Evolutionary conservation across 2,329 filamentous ascomycete species (phyloP).

Genomic region (Xylariaceae sp.): DNA sequence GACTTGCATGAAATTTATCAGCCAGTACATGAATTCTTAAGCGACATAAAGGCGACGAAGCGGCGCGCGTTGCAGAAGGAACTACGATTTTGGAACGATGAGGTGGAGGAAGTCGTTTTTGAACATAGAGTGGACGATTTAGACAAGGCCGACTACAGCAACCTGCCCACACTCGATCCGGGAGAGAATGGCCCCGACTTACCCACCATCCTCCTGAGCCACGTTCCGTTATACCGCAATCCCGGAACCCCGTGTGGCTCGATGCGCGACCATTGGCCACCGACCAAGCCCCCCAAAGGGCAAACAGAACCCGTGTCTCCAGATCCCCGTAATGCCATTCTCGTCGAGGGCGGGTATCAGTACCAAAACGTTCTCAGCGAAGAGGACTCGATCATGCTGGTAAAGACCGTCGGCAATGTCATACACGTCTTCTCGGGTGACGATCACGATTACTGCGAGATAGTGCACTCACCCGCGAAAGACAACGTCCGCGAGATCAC

Average conservation of each 20-base stretch:
- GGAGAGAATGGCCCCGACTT: constrained; percentile 54
- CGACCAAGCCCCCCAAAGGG: constrained; percentile 55
- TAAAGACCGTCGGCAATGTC: constrained; percentile 75
- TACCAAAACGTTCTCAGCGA: constrained; percentile 91
- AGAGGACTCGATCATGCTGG: constrained; percentile 66
- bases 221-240: constrained; percentile 81
- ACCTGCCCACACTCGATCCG: constrained; percentile 37
- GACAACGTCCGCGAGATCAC: constrained; percentile 74
- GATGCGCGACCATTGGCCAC: constrained; percentile 76
- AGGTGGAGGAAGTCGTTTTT: constrained; percentile 50
- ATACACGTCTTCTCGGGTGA: constrained; percentile 88
- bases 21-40: constrained; percentile 71
- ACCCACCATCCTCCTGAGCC: constrained; percentile 82
- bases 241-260: constrained; percentile 84
- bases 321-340: constrained; percentile 73
- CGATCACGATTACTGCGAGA: constrained; percentile 95
- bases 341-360: constrained; percentile 76
- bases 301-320: constrained; percentile 47
- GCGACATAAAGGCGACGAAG: constrained; percentile 59
- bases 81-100: constrained; percentile 58
- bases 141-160: constrained; percentile 40
- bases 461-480: constrained; percentile 68
- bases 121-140: constrained; percentile 56
- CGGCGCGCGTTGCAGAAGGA: constrained; percentile 63
- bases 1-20: constrained; percentile 62